phyloP scores from a whole-genome alignment of 495 filamentous ascomycete species.

The Parathielavia hyrcaniae region DNA sequence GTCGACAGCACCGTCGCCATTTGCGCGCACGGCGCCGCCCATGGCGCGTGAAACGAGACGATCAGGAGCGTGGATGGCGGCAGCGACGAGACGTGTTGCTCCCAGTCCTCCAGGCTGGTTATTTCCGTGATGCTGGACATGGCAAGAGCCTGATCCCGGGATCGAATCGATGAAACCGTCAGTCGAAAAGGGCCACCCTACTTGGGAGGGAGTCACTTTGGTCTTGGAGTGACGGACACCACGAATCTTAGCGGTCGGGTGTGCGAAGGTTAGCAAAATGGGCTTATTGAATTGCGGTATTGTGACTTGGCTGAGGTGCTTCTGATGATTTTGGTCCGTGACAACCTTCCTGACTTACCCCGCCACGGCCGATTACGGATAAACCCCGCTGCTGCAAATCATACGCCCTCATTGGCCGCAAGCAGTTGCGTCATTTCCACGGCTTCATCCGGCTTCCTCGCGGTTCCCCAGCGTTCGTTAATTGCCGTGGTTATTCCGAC shows the following conservation, averaged over 20 bases:
- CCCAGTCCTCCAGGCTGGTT: constrained; percentile 61
- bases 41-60: constrained; percentile 90
- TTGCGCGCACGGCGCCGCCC: constrained; percentile 93
- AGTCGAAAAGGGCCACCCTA: not conserved
- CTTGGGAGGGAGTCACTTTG: not conserved
- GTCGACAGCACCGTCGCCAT: constrained; percentile 82
- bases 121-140: constrained; percentile 76
- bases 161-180: not conserved
- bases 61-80: constrained; percentile 64
- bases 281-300: not conserved
- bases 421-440: constrained; percentile 6
- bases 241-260: not conserved
- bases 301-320: not conserved
- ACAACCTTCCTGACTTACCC: not conserved
- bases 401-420: not conserved
- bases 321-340: constrained; percentile 1
- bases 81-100: constrained; percentile 54
- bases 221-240: not conserved
- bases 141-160: not conserved
- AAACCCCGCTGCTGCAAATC: constrained; percentile 9
- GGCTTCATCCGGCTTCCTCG: not conserved
- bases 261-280: not conserved
- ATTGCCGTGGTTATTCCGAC: no score
- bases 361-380: constrained; percentile 19
- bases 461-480: not conserved